These are phyloP conservation scores for Phoma herbarum DNA, from an alignment of 2,329 filamentous ascomycete genomes.

Conservation along the genomic window DNA sequence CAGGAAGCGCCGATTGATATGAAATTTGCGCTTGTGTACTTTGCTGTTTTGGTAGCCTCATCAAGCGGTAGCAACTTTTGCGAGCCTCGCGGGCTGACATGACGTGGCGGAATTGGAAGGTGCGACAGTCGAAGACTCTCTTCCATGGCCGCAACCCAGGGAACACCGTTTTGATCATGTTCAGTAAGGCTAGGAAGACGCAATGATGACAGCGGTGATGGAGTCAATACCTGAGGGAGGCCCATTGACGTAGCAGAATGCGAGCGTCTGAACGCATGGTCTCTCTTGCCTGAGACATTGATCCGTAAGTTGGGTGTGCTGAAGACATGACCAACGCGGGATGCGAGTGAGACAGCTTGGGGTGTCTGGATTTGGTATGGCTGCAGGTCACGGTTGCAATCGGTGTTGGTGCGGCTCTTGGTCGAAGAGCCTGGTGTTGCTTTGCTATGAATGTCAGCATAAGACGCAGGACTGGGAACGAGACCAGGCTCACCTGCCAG, in stretches of 20 bases:
- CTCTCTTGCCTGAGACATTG: slow-evolving; percentile 24
- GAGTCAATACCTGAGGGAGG: slow-evolving; percentile 28
- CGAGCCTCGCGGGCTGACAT: slow-evolving; percentile 25
- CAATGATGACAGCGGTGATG: slow-evolving; percentile 35
- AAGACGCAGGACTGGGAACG: not conserved
- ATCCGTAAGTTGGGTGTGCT: slow-evolving; percentile 43
- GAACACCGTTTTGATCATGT: slow-evolving; percentile 31
- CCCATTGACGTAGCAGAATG: slow-evolving; percentile 43
- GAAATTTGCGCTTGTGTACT: not conserved
- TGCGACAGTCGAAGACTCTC: slow-evolving; percentile 45
- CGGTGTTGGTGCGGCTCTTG: slow-evolving; percentile 24
- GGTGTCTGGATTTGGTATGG: slow-evolving; percentile 37
- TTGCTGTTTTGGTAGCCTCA: not conserved
- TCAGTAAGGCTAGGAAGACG: slow-evolving; percentile 41
- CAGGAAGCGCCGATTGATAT: not conserved
- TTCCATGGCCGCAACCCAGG: slow-evolving; percentile 42
- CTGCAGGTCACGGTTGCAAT: slow-evolving; percentile 21
- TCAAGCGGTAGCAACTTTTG: slow-evolving; percentile 11
- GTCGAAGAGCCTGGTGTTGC: slow-evolving; percentile 37
- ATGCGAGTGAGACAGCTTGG: slow-evolving; percentile 25
- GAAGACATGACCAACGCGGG: slow-evolving; percentile 37
- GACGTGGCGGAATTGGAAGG: slow-evolving; percentile 32
- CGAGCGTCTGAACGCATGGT: slow-evolving; percentile 39
- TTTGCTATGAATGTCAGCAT: slow-evolving; percentile 36
- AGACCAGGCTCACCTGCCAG: slow-evolving; percentile 33